Evolutionary conservation across 2,329 filamentous ascomycete species (phyloP), one percentile per base, ranked within the genome.

Genomic region (Ceratocystis ficicola): DNA sequence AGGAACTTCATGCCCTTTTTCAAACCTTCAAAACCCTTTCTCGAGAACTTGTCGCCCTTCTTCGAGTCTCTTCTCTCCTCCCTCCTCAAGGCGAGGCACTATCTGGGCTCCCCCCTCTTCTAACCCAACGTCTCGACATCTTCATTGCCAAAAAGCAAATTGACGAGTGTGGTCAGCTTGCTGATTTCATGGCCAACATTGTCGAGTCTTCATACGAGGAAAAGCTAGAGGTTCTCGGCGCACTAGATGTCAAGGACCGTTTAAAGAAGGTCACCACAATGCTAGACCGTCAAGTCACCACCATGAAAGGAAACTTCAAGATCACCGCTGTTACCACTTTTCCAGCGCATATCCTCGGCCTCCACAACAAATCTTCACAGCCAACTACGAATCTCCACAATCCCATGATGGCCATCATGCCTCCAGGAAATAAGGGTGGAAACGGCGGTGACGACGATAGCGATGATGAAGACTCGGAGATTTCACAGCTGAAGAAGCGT

Each of bases 171-270:
- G 93, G 93, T 1, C 78, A 85, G 7, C 80, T 99, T 8, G 93
- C 94, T 5, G 94, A 99, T 74, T 97, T 97, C 74, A 96, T 99
- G 90, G 87, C 90, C 48, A 95, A 96, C 73, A 83, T 97, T 28
- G 84, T 95, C 2, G 90, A 96, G 69, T 86, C 88, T 63, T 88
- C 85, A 8, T 88, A 95, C 69, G 90, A 96, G 74, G 94, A 99
- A 73, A 96, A 95, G 75, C 80, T 99, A 65, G 85, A 89, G 66
- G 84, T 99, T 17, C 79, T 99, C 44, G 84, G 90, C n/a, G 86
- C 91, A 0, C 76, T 95, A 4, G 86, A 92, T 71, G 80, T 94
- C 60, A 88, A 89, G 70, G 84, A 88, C 60, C 83, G 94, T 46
- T 80, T 97, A 65, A 84, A 88, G 69, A 87, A 86, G 71, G 90